These are phyloP conservation scores for Chernovozyma aurita DNA, from an alignment of 1,139 yeast genomes.

Conservation along the genomic window DNA sequence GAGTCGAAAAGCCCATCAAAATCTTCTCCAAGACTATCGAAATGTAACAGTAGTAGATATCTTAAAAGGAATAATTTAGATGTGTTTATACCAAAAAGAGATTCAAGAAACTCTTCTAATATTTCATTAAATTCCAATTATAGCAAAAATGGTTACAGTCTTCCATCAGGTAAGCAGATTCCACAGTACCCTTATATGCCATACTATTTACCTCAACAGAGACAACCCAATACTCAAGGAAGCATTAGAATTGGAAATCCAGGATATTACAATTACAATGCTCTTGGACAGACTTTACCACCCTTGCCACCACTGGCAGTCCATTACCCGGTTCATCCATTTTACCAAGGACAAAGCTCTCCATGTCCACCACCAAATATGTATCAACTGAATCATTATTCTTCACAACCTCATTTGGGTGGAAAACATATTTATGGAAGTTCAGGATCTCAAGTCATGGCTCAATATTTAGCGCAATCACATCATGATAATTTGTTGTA, in stretches of 20 bases:
- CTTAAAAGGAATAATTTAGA: conserved; percentile 8
- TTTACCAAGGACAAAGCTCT: not conserved
- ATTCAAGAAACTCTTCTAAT: conserved; percentile 22
- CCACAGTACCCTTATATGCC: conserved; percentile 12
- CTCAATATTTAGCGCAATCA: conserved; percentile 68
- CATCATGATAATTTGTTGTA: conserved; percentile 59
- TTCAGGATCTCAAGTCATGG: conserved; percentile 73
- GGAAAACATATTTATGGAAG: conserved; percentile 24
- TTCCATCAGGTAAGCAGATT: conserved; percentile 8
- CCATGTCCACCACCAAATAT: conserved; percentile 4
- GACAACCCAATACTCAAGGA: conserved; percentile 6
- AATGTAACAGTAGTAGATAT: not conserved
- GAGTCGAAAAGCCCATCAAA: conserved; percentile 3
- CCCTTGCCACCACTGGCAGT: not conserved
- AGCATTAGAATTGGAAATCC: not conserved
- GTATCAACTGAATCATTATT: conserved; percentile 4
- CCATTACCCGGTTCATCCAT: not conserved
- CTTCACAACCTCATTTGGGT: conserved; percentile 4
- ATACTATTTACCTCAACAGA: conserved; percentile 16
- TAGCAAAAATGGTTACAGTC: conserved; percentile 11
- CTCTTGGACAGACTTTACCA: not conserved
- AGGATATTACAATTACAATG: not conserved
- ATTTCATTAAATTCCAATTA: conserved; percentile 21
- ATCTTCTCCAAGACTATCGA: conserved; percentile 1
- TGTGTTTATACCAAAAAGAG: conserved; percentile 8